Evolutionary conservation across 805 yeast genomes (phyloP), one percentile per base, ranked within the genome.

Genomic region (Soucietia sequanensis): DNA sequence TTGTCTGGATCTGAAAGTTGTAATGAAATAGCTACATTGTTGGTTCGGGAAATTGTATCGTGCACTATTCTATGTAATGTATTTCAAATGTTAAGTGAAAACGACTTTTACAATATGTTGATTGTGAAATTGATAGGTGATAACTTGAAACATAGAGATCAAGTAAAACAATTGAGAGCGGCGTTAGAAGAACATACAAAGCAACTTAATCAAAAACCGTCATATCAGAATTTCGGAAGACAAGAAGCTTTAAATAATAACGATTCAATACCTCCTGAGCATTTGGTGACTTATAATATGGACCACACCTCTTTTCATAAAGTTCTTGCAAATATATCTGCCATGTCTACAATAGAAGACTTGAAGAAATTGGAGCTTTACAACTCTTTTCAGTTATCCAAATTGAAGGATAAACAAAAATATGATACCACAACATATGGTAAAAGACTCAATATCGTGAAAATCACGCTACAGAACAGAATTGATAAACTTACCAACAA

Each of bases 21-120:
- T 2, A 79, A 83, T 7, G 65, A 65, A 0, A 65, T 80, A 3
- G 79, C 78, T 0, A 38, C 44, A 0, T 54, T 71, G 0, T 59
- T 90, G 7, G 47, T 82, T 0, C 64, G 80, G 24, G 96, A 90
- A 47, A 65, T 90, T 5, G 34, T 87, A 2, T 54, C 85, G 0
- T 67, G 73, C 30, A 66, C 73, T 1, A 49, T 68, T 1, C 40
- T 66, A 9, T 66, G 78, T 16, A 71, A 76, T 35, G 76, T 88
- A 0, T 42, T 87, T 8, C 52, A 62, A 5, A 73, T 82, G 60
- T 46, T 83, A 1, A 60, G 81, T 0, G 90, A 84, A 31, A 77
- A 91, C 1, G 95, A 88, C 52, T 83, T 78, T 40, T 84, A 83
- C 76, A 90, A 90, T 53, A 75, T 78, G 36, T 49, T 70, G 26